These are phyloP conservation scores for Candida adriatica DNA, from an alignment of 805 yeast genomes.

Conservation along the genomic window DNA sequence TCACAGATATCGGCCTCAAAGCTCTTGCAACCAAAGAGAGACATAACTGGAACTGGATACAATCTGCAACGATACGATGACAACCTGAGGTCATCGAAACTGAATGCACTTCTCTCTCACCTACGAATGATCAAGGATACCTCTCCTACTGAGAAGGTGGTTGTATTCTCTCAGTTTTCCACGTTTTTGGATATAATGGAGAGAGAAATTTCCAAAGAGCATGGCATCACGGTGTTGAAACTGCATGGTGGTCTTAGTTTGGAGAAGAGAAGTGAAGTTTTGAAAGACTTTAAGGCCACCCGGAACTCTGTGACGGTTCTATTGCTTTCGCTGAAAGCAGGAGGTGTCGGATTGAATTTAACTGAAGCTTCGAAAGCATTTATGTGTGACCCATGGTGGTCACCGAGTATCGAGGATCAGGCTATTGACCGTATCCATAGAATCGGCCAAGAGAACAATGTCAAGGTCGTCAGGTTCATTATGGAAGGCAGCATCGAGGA, in stretches of 20 bases:
- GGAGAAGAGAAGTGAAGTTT: constrained; percentile 54
- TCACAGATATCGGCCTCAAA: constrained; percentile 41
- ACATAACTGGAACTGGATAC: constrained; percentile 20
- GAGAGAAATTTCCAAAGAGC: constrained; percentile 41
- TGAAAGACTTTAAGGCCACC: constrained; percentile 45
- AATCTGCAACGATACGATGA: constrained; percentile 19
- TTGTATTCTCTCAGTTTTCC: constrained; percentile 89
- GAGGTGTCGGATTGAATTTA: constrained; percentile 88
- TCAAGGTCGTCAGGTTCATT: constrained; percentile 72
- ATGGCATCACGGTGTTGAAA: constrained; percentile 51
- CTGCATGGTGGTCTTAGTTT: constrained; percentile 78
- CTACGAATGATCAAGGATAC: constrained; percentile 46
- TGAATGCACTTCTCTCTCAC: constrained; percentile 60
- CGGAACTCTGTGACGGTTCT: constrained; percentile 39
- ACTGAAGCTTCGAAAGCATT: constrained; percentile 82
- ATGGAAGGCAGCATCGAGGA: constrained; percentile 81
- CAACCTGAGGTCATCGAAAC: constrained; percentile 55
- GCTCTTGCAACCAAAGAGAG: constrained; percentile 26
- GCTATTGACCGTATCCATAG: constrained; percentile 90
- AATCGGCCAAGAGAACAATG: constrained; percentile 74
- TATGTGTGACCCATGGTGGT: constrained; percentile 98
- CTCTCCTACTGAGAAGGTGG: constrained; percentile 62
- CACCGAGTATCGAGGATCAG: constrained; percentile 84
- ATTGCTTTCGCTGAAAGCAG: constrained; percentile 77
- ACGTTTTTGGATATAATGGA: constrained; percentile 73